Evolutionary conservation across 495 filamentous ascomycete species (phyloP).

Genomic region (Xylaria telfairii): DNA sequence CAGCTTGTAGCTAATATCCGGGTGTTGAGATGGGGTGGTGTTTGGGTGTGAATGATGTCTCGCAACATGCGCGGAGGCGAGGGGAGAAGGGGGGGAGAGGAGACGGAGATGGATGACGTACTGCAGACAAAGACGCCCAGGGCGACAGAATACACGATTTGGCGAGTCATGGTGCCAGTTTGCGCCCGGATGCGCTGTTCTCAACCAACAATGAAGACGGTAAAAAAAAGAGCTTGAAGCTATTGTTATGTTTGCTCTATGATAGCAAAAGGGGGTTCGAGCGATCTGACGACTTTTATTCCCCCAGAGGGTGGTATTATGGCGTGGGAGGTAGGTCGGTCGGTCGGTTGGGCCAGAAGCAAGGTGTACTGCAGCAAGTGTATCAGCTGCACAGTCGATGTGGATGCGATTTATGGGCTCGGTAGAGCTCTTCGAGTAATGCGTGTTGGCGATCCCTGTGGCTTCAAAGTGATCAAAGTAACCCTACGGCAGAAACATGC

Average conservation of each 20-base stretch:
- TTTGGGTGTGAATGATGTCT: conserved; percentile 25
- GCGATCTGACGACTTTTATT: neutral
- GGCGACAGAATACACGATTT: conserved; percentile 61
- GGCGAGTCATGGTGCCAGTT: conserved; percentile 50
- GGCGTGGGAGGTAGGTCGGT: conserved; percentile 2
- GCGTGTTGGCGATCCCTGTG: conserved; percentile 6
- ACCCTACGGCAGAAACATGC: neutral
- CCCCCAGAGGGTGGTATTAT: neutral
- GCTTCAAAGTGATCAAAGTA: neutral
- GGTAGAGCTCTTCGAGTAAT: conserved; percentile 12
- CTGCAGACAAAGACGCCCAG: conserved; percentile 65
- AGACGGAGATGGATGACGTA: conserved; percentile 46
- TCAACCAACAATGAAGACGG: conserved; percentile 11
- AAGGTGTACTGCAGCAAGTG: neutral
- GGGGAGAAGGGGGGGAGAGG: conserved; percentile 10
- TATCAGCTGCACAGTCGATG: conserved; percentile 14
- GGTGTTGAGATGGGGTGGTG: neutral
- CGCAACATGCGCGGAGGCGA: conserved; percentile 22
- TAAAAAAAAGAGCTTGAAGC: neutral
- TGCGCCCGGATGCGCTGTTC: conserved; percentile 13
- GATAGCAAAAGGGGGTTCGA: neutral
- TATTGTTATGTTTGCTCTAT: neutral
- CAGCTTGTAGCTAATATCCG: neutral
- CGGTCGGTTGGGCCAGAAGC: conserved; percentile 1
- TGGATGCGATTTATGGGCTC: conserved; percentile 18